phyloP scores from a whole-genome alignment of 2,329 filamentous ascomycete species.

The Lachnum nothofagi region DNA sequence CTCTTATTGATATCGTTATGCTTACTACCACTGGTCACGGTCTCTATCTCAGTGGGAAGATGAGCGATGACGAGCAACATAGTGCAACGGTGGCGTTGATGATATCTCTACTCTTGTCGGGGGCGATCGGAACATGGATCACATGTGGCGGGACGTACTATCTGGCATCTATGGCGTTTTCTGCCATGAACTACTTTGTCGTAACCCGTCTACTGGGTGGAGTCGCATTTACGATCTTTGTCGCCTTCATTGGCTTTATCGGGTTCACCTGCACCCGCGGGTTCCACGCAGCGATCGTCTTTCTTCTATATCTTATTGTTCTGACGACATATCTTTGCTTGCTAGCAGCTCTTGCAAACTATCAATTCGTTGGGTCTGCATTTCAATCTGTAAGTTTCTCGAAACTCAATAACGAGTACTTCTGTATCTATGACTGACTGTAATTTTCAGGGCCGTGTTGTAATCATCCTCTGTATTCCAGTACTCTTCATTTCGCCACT shows the following conservation, averaged over 20 bases:
- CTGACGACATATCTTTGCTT: slow-evolving; percentile 55
- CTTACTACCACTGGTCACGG: slow-evolving; percentile 55
- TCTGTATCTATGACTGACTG: not conserved
- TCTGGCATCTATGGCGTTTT: slow-evolving; percentile 50
- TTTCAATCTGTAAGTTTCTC: slow-evolving; percentile 10
- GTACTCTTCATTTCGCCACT: slow-evolving; percentile 53
- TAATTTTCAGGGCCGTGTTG: slow-evolving; percentile 38
- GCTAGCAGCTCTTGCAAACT: slow-evolving; percentile 43
- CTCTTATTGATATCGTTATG: slow-evolving; percentile 55
- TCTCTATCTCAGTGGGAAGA: slow-evolving; percentile 53
- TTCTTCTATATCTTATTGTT: slow-evolving; percentile 53
- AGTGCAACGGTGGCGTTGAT: slow-evolving; percentile 53
- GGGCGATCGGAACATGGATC: slow-evolving; percentile 59
- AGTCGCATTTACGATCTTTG: slow-evolving; percentile 37
- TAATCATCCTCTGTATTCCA: slow-evolving; percentile 51
- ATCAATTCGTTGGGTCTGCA: slow-evolving; percentile 25
- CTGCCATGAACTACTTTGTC: slow-evolving; percentile 40
- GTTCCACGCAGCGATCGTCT: slow-evolving; percentile 47
- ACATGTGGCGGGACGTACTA: slow-evolving; percentile 60
- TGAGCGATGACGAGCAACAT: slow-evolving; percentile 47
- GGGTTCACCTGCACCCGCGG: slow-evolving; percentile 43
- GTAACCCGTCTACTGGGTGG: slow-evolving; percentile 44
- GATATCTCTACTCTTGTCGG: slow-evolving; percentile 53
- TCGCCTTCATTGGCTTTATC: slow-evolving; percentile 44
- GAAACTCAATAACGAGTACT: slow-evolving; percentile 41